These are phyloP conservation scores for Tothia fuscella DNA, from an alignment of 2,329 filamentous ascomycete genomes.

Conservation along the genomic window DNA sequence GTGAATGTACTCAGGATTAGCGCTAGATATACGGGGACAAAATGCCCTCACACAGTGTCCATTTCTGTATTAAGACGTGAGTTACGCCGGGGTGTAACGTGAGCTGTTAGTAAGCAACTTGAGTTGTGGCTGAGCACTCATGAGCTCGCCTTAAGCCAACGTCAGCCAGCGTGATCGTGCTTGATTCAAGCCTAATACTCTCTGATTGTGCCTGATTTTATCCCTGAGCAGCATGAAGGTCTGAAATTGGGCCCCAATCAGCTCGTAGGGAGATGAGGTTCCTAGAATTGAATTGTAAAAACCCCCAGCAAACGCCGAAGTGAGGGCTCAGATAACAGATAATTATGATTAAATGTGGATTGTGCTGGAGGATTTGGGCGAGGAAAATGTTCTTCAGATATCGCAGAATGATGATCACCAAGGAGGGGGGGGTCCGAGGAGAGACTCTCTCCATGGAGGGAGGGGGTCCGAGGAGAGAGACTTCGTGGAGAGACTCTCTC, in stretches of 20 bases:
- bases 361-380: too few relatives aligned
- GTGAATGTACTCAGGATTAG: conserved; percentile 9
- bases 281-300: too few relatives aligned
- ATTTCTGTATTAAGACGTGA: conserved; percentile 15
- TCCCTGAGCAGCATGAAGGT: conserved; percentile 18
- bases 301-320: too few relatives aligned
- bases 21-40: conserved; percentile 14
- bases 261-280: conserved; percentile 14
- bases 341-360: too few relatives aligned
- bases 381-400: too few relatives aligned
- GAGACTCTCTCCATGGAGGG: too few relatives aligned
- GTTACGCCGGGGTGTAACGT: conserved; percentile 15
- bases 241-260: conserved; percentile 16
- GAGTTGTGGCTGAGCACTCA: too few relatives aligned
- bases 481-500: too few relatives aligned
- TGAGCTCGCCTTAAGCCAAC: conserved; percentile 11
- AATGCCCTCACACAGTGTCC: conserved; percentile 15
- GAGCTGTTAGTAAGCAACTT: conserved; percentile 13
- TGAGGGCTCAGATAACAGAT: too few relatives aligned
- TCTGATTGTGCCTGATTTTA: conserved; percentile 16
- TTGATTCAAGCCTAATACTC: conserved; percentile 13
- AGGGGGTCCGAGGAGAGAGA: too few relatives aligned
- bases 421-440: too few relatives aligned
- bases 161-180: conserved; percentile 12
- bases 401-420: too few relatives aligned